These are phyloP conservation scores for Naganishia cerealis DNA, from an alignment of 1,284 basidiomycete genomes.

Conservation along the genomic window DNA sequence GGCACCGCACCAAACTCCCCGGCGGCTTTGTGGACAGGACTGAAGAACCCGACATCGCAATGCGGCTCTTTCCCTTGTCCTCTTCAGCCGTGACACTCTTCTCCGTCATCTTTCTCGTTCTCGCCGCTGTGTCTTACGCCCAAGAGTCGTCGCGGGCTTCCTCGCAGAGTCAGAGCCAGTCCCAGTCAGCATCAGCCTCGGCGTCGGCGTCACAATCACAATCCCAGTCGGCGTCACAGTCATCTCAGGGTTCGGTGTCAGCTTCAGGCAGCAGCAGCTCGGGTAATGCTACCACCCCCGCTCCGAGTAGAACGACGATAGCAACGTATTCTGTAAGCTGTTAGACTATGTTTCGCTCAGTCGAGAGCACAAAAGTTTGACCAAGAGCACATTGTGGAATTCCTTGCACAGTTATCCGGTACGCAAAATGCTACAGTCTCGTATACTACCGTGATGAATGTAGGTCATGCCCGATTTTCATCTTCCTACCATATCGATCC, in stretches of 20 bases:
- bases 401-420: slow-evolving; percentile 14
- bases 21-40: not conserved
- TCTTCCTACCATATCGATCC: not conserved
- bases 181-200: not conserved
- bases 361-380: not conserved
- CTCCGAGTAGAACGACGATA: slow-evolving; percentile 25
- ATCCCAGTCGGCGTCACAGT: slow-evolving; percentile 1
- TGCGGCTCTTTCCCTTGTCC: slow-evolving; percentile 2
- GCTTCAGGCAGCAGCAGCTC: slow-evolving; percentile 5
- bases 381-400: not conserved
- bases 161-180: not conserved
- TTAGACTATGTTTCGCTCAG: not conserved
- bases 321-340: slow-evolving; percentile 20
- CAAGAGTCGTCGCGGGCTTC: slow-evolving; percentile 15
- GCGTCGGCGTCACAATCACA: not conserved
- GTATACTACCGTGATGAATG: slow-evolving; percentile 25
- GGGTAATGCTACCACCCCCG: slow-evolving; percentile 11
- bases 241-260: slow-evolving; percentile 1
- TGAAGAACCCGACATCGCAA: not conserved
- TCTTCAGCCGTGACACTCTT: not conserved
- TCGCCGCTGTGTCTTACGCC: not conserved
- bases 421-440: slow-evolving; percentile 27
- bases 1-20: no score
- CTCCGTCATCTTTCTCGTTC: slow-evolving; percentile 13
- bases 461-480: not conserved